Evolutionary conservation across 371 early-diverging fungal species (phyloP), one percentile per base, ranked within the genome.

Genomic region (Mucor mucedo): DNA sequence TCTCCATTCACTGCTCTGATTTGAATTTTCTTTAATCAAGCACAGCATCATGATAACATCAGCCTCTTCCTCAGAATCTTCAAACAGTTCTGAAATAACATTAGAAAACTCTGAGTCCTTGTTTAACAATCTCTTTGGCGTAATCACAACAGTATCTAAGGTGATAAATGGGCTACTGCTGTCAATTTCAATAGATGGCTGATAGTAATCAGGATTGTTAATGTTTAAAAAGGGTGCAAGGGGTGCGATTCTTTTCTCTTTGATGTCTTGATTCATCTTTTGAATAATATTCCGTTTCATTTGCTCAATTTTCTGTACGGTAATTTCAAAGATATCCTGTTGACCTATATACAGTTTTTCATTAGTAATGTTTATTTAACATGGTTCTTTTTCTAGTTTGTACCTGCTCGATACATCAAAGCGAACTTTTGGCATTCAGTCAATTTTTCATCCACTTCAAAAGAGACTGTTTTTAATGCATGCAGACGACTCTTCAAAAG

Each of bases 391-490:
- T 21, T 21, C 8, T 47, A 38, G 32, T n/a, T 7, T 56, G 52
- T 75, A 83, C 86, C 82, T 71, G 71, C 55, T 8, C 86, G 71
- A 64, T 85, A 85, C 70, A 81, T 72, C 3, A 81, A 52, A 2
- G 82, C 72, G 69, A 70, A 81, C n/a, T 64, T 63, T 66, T 83
- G 83, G 56, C 76, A 76, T 38, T 57, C 55, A 2, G 65, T 60
- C 35, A 63, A 30, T n/a, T 72, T 52, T 3, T 58, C 21, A 30
- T 58, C 59, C 9, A 66, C 59, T 29, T 63, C 52, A 0, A 66
- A 29, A 16, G 60, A 60, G 29, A 69, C 60, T 1, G 62, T 61
- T 49, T 62, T 28, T 2, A 83, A 48, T 2, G 70, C 70, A 16
- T 65, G 59, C 35, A 82, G 16, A 33, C 77, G 71, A 14, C 32